Base-by-base conservation (phyloP, 345 rosid species). In the Citrus sp. region DNA sequence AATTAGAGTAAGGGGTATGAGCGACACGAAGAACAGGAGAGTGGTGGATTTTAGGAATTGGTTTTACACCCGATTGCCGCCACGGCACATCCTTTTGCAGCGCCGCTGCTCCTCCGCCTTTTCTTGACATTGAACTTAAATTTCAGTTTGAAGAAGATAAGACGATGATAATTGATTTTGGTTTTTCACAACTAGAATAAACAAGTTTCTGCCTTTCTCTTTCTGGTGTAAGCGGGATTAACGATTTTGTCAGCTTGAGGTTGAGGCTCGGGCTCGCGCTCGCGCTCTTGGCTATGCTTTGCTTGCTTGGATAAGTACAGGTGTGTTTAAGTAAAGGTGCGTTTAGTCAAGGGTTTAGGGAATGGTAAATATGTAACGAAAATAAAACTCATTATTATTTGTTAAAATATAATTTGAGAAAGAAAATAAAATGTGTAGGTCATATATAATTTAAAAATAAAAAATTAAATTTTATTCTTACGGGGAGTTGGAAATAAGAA, bases 31-130 rank as follows among this genome's bases (percentile, higher is more conserved):
- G 88, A 82, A 92, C 24, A 51, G 94, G 93, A 59, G 92, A 84
- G 72, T 83, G 93, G 79, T 89, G 90, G 74, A 95, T 90, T 85
- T 78, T 92, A 71, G 98, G 97, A 66, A 95, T 30, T 72, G 94
- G 89, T 77, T 82, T 95, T n/a, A 67, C 77, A 2, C 92, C 69
- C 0, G 94, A 80, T 27, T 87, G 93, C 72, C 99, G 82, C 99
- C 99, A 92, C 3, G 97, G 98, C 28, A 82, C 99, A 65, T 95
- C 99, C 79, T 87, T 91, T 61, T 82, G 93, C 51, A 92, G 90
- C 66, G 82, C 73, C 21, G 85, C 75, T 10, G 86, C 86, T 30
- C 85, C 90, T 79, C 87, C 91, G 58, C 58, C 22, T 83, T 86
- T 95, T 82, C 82, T 92, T 51, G 94, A 85, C 97, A 91, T 92